A percentile compares a stretch with the other conserved stretches of the same genome.
Conservation (phyloP, 1,284 basidiomycete species). For the Leccinum solheimii region DNA sequence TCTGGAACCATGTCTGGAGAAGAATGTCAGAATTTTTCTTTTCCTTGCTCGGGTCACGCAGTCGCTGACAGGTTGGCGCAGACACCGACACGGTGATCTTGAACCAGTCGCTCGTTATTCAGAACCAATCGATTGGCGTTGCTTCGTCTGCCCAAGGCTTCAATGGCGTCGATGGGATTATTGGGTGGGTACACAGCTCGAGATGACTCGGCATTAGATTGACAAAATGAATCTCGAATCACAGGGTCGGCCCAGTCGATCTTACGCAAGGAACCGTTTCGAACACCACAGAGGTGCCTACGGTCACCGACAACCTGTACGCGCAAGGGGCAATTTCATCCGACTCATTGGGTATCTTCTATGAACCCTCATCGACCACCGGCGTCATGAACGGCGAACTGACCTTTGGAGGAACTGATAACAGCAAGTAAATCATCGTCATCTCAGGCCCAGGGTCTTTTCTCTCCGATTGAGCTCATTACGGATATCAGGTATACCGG, state of each 20-base stretch:
- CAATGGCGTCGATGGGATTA: constrained; percentile 42
- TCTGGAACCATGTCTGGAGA: constrained; percentile 45
- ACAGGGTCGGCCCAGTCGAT: constrained; percentile 41
- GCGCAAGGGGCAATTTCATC: constrained; percentile 34
- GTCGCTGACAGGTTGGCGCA: constrained; percentile 18
- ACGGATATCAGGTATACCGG: constrained; percentile 29
- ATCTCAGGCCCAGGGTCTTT: background rate
- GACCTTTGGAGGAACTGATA: constrained; percentile 76
- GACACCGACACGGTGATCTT: constrained; percentile 40
- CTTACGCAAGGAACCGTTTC: constrained; percentile 36
- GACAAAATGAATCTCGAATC: background rate
- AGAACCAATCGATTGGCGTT: constrained; percentile 45
- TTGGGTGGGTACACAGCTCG: constrained; percentile 30
- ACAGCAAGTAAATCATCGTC: constrained; percentile 50
- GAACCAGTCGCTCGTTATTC: constrained; percentile 33
- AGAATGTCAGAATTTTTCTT: constrained; percentile 32
- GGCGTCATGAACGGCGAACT: constrained; percentile 59
- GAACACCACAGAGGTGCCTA: constrained; percentile 31
- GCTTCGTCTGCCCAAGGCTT: constrained; percentile 39
- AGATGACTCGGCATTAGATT: background rate
- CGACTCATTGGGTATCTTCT: constrained; percentile 37
- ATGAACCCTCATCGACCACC: constrained; percentile 33
- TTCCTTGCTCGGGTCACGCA: background rate
- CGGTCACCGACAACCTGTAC: constrained; percentile 40
- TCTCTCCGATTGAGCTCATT: constrained; percentile 7